Evolutionary conservation across 352 stramenopile species (phyloP).

Genomic region (Phytophthora capsici): DNA sequence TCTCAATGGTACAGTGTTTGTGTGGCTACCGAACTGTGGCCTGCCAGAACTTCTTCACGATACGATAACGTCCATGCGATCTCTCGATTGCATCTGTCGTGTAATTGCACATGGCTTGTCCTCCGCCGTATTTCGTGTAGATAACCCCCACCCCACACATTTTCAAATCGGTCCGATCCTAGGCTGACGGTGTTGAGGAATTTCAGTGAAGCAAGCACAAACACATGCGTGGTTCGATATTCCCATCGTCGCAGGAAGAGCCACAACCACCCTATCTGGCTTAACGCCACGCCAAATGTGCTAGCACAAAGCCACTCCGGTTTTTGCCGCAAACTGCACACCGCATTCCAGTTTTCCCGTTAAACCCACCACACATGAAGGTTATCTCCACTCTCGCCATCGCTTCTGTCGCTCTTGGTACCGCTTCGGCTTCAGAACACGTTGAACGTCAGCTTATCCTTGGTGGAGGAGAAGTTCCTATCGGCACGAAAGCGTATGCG

Average conservation of each 20-base stretch:
- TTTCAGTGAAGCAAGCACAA: not conserved
- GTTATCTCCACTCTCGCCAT: conserved; percentile 10
- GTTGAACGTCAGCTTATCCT: conserved; percentile 37
- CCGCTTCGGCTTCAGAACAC: conserved; percentile 2
- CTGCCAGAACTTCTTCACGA: not conserved
- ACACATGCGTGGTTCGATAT: not conserved
- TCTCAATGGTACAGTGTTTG: too few species aligned
- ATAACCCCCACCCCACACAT: conserved; percentile 5
- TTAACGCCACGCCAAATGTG: not conserved
- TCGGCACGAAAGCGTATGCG: conserved; percentile 42
- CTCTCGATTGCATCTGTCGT: conserved; percentile 6
- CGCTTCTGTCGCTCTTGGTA: conserved; percentile 12
- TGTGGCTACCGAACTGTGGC: not conserved
- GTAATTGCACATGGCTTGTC: conserved; percentile 16
- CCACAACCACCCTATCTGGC: not conserved
- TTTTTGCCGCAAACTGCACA: conserved; percentile 22
- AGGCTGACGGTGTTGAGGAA: conserved; percentile 3
- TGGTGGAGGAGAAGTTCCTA: conserved; percentile 38
- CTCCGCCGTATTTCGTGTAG: not conserved
- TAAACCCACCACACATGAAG: conserved; percentile 12
- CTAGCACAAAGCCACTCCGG: not conserved
- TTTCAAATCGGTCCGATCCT: conserved; percentile 19
- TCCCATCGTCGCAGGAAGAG: not conserved
- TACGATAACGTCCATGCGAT: not conserved
- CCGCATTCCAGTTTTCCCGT: conserved; percentile 8